Evolutionary conservation across 1,284 basidiomycete genomes (phyloP).

Genomic region (Pascua guehoae): DNA sequence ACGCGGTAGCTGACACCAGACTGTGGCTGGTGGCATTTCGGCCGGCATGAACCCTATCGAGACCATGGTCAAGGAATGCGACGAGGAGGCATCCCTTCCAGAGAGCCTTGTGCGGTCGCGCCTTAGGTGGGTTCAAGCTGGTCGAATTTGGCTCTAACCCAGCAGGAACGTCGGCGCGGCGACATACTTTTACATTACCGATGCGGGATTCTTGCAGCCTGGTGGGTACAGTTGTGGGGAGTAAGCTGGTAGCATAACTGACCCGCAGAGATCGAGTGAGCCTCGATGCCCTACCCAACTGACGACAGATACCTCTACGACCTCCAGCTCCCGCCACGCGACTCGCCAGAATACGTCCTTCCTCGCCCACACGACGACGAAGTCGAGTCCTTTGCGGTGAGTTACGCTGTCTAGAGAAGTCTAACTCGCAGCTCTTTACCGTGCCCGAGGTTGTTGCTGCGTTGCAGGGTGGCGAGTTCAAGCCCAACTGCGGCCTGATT

Average conservation of each 20-base stretch:
- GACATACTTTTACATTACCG: slow-evolving; percentile 60
- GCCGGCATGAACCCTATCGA: slow-evolving; percentile 71
- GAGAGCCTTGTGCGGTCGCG: slow-evolving; percentile 60
- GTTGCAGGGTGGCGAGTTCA: slow-evolving; percentile 53
- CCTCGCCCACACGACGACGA: slow-evolving; percentile 84
- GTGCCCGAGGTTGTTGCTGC: slow-evolving; percentile 47
- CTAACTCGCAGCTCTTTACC: slow-evolving; percentile 32
- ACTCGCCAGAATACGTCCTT: slow-evolving; percentile 51
- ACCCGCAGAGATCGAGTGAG: slow-evolving; percentile 31
- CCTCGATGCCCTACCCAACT: neutral
- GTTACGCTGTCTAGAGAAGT: too few relatives aligned
- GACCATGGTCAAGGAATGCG: slow-evolving; percentile 82
- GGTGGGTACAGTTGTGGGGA: slow-evolving; percentile 30
- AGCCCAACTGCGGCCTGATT: slow-evolving; percentile 58
- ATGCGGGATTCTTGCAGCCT: slow-evolving; percentile 75
- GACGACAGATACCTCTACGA: slow-evolving; percentile 65
- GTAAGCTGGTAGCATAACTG: neutral
- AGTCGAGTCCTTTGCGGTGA: slow-evolving; percentile 71
- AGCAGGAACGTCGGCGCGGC: slow-evolving; percentile 31
- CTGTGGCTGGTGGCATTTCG: slow-evolving; percentile 56
- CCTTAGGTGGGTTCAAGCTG: slow-evolving; percentile 58
- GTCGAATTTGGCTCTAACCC: neutral
- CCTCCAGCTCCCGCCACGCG: slow-evolving; percentile 60
- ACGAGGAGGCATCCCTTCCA: slow-evolving; percentile 81
- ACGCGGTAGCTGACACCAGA: slow-evolving; percentile 26